phyloP scores from a whole-genome alignment of 2,329 filamentous ascomycete genomes.

The Fusarium anthophilum region DNA sequence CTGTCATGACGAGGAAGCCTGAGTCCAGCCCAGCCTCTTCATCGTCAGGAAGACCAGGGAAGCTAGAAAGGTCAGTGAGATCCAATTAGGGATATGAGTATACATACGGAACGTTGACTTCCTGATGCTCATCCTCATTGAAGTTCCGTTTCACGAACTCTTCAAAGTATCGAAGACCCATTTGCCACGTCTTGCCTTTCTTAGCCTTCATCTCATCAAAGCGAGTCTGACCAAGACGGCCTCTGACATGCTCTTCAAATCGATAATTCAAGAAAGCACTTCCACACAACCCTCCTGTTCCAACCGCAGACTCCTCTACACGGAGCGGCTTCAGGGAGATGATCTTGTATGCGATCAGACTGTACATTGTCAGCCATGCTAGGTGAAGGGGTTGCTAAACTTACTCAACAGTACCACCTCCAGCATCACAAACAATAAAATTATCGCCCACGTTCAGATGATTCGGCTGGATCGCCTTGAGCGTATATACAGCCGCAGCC shows the following conservation, averaged over 20 bases:
- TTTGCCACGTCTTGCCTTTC: constrained; percentile 82
- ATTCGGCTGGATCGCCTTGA: constrained; percentile 82
- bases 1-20: constrained; percentile 78
- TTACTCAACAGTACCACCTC: constrained; percentile 74
- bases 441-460: constrained; percentile 74
- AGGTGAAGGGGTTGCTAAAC: constrained; percentile 33
- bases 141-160: constrained; percentile 89
- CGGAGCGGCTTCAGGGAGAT: constrained; percentile 75
- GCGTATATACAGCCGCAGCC: constrained; percentile 80
- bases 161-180: constrained; percentile 82
- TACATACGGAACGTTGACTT: constrained; percentile 77
- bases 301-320: constrained; percentile 82
- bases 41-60: constrained; percentile 80
- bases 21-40: constrained; percentile 78
- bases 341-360: constrained; percentile 83
- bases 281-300: constrained; percentile 80
- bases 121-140: constrained; percentile 78
- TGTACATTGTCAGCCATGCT: constrained; percentile 42
- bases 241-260: constrained; percentile 80
- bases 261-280: constrained; percentile 83
- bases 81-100: not conserved
- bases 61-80: constrained; percentile 51
- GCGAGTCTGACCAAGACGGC: constrained; percentile 70
- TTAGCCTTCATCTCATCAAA: constrained; percentile 81
- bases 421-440: constrained; percentile 70